Percentiles rank a stretch among this genome's conserved stretches.
Evolutionary conservation across 805 yeast species (phyloP).

Genomic region (Ogataea neopini): DNA sequence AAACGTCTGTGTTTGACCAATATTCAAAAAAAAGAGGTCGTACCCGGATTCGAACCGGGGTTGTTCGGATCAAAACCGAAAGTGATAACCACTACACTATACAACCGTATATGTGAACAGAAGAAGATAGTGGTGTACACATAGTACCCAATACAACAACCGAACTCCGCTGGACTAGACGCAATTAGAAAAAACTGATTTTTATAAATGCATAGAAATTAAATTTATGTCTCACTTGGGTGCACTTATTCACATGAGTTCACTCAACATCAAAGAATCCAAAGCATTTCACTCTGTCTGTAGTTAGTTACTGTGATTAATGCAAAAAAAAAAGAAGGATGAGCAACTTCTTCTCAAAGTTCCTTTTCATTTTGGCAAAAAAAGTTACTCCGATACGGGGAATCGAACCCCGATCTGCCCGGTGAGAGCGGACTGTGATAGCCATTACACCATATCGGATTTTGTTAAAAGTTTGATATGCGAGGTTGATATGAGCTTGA

Average conservation of each 20-base stretch:
- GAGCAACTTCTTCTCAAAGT: no score
- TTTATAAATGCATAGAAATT: no score
- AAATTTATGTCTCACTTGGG: no score
- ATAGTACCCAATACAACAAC: no score
- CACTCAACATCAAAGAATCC: no score
- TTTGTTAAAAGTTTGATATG: slow-evolving; percentile 7
- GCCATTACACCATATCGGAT: slow-evolving; percentile 28
- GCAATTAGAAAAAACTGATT: no score
- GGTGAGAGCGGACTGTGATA: slow-evolving; percentile 29
- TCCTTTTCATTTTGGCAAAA: slow-evolving; percentile 1
- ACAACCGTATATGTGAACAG: slow-evolving; percentile 31
- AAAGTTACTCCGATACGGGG: slow-evolving; percentile 24
- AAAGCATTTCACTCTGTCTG: no score
- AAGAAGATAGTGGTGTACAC: no score
- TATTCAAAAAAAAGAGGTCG: slow-evolving; percentile 52
- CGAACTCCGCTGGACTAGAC: no score
- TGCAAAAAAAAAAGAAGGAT: neutral
- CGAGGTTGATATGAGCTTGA: no score
- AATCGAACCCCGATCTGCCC: slow-evolving; percentile 29
- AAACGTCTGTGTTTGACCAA: neutral
- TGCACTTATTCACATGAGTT: no score
- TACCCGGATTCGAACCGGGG: slow-evolving; percentile 88
- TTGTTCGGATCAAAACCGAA: slow-evolving; percentile 77
- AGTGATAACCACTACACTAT: slow-evolving; percentile 81
- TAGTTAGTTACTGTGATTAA: no score